Base-by-base conservation (phyloP, 2,329 filamentous ascomycete genomes). In the Cladosporium sp. region DNA sequence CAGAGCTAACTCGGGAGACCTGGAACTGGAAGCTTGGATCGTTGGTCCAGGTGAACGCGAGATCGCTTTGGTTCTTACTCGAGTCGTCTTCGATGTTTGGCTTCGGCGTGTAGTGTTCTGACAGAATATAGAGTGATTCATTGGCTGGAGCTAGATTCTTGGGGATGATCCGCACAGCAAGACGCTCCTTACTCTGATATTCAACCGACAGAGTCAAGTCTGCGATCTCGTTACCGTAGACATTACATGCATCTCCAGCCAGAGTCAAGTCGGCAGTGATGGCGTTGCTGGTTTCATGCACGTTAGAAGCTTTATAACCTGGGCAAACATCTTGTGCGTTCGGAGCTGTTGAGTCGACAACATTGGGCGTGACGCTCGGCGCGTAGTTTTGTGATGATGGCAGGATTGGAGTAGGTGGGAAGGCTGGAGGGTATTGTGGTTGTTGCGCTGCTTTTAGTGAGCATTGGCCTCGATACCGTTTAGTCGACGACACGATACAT, bases 261-360 rank as follows among this genome's bases (percentile, higher is more conserved):
- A 67, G 38, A 2, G 56, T 55, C 18, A 67, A 50, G 43, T 65
- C 62, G 13, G 64, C 64, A 4, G 51, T 60, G 19, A 67, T 34
- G 17, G 60, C 61, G 17, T 54, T 52, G 18, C 27, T 44, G 24
- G 44, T 59, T 22, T 63, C 51, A 29, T 53, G 42, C 3, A 64
- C 56, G 47, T 63, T 62, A 19, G 54, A 60, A n/a, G 64, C 62
- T 32, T 45, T 58, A 51, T 66, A 67, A 19, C 64, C 64, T 2
- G 64, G 58, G 18, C 63, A 67, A 3, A 55, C 51, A 9, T 39
- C 43, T 47, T 63, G 61, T n/a, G 61, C 56, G 43, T 64, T 54
- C 1, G 60, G 60, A 17, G 61, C 61, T 6, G 55, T 56, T 6
- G 47, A n/a, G 27, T 64, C 60, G 8, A 58, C 32, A 22, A 63